These are phyloP conservation scores for Afroboletus lepidellus DNA, from an alignment of 1,284 basidiomycete species.

Conservation along the genomic window DNA sequence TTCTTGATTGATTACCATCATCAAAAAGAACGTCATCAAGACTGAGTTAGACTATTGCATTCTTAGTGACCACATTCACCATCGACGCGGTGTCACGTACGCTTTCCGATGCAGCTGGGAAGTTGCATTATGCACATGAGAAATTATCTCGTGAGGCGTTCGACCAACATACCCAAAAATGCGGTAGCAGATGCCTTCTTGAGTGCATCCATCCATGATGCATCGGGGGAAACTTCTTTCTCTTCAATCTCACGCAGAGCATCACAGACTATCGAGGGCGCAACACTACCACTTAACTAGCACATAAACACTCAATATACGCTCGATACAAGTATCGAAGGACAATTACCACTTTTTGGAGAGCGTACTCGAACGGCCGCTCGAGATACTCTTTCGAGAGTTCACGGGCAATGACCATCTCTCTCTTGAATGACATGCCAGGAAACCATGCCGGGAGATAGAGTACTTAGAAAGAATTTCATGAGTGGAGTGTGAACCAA, in stretches of 20 bases:
- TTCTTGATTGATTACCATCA: no score
- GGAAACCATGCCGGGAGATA: no score
- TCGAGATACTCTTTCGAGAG: no score
- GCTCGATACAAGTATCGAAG: no score
- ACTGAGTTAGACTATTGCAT: not conserved
- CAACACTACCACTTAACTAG: not conserved
- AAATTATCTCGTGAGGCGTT: not conserved
- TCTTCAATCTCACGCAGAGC: constrained; percentile 2
- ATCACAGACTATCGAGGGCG: constrained; percentile 10
- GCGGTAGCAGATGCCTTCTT: not conserved
- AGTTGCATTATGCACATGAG: not conserved
- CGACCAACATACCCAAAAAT: not conserved
- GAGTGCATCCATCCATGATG: not conserved
- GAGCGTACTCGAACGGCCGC: no score
- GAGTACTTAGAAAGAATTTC: no score
- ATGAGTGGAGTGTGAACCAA: no score
- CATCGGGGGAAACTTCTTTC: not conserved
- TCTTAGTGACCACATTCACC: not conserved
- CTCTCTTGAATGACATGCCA: no score
- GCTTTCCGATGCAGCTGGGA: constrained; percentile 6
- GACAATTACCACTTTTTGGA: no score
- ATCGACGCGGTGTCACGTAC: not conserved
- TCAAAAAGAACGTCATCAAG: not conserved
- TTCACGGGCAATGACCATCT: no score
- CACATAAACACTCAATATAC: no score